phyloP scores from a whole-genome alignment of 208 protist species.

The Novymonas esmeraldas region DNA sequence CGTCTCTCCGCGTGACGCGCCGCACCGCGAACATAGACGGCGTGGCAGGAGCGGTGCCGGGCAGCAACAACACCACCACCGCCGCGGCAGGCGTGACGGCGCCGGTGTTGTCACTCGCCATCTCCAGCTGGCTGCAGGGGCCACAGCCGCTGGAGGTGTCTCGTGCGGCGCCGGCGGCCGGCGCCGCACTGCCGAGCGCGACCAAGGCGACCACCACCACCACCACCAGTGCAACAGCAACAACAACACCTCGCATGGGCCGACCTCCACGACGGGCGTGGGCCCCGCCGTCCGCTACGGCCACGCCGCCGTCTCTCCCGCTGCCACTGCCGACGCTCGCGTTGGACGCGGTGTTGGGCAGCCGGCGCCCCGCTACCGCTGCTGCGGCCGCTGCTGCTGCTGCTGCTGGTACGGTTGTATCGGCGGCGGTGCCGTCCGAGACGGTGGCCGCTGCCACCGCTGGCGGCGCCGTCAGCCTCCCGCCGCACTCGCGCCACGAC shows the following conservation, averaged over 20 bases:
- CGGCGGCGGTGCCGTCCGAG: not conserved
- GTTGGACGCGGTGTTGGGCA: not conserved
- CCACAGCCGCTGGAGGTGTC: slow-evolving; percentile 31
- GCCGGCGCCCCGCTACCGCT: not conserved
- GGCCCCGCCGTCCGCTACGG: not conserved
- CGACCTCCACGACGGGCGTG: not conserved
- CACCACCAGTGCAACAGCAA: not conserved
- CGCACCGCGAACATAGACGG: not conserved
- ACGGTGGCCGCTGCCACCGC: not conserved
- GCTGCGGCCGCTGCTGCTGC: not conserved
- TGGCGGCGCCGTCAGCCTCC: not conserved
- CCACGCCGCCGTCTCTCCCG: not conserved
- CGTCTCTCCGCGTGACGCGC: slow-evolving; percentile 9
- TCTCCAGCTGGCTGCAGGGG: slow-evolving; percentile 33
- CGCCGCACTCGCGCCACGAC: not conserved
- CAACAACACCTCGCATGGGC: slow-evolving; percentile 8
- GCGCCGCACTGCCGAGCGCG: not conserved
- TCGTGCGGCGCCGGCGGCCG: slow-evolving; percentile 10
- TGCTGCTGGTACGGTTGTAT: not conserved
- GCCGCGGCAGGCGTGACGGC: not conserved
- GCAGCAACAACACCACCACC: not conserved
- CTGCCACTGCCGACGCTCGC: slow-evolving; percentile 15
- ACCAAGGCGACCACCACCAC: not conserved
- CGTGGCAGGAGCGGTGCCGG: too few relatives aligned
- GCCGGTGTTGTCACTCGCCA: slow-evolving; percentile 7